Base-by-base conservation (phyloP, 2,329 filamentous ascomycete species). In the Aspergillus clavatus region DNA sequence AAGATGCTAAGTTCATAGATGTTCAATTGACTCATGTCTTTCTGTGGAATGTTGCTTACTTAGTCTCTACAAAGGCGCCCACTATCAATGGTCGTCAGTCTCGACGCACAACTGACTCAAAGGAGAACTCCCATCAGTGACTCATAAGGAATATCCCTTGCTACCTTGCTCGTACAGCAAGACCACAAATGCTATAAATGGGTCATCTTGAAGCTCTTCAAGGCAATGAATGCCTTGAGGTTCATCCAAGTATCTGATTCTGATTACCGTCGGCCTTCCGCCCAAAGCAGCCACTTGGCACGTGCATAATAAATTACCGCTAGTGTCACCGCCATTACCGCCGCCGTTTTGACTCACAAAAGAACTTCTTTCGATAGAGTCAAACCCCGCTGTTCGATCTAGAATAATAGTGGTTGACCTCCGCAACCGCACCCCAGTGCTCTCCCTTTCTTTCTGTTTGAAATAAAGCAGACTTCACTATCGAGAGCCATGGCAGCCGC, bases 401-500 rank as follows among this genome's bases (percentile, higher is more conserved):
- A 47, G n/a, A n/a, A n/a, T n/a, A n/a, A n/a, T 51, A 46, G 29
- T 42, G 41, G 24, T 31, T 38, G 33, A 35, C 36, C 38, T 19
- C 46, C 40, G 27, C 45, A 43, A 40, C 28, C n/a, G 21, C 26
- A 40, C 50, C 38, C 49, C 33, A 42, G 38, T 51, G 48, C 50
- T 54, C 50, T 44, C 40, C 31, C 36, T 42, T n/a, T n/a, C 45
- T 47, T 54, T 43, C 51, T 42, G 56, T 56, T 58, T 56, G 55
- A 49, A 58, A 52, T 45, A 48, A 53, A 53, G 49, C 51, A 55
- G 50, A 55, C 47, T 50, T 50, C 45, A 46, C 39, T 27, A 54
- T 41, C 35, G 44, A 53, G 51, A 60, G 65, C 55, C 55, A 70
- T 70, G 67, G 63, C 68, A 52, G 66, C 67, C 53, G 67, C 66